Conservation (phyloP, 139 green algal species). For the Gonium pectorale region DNA sequence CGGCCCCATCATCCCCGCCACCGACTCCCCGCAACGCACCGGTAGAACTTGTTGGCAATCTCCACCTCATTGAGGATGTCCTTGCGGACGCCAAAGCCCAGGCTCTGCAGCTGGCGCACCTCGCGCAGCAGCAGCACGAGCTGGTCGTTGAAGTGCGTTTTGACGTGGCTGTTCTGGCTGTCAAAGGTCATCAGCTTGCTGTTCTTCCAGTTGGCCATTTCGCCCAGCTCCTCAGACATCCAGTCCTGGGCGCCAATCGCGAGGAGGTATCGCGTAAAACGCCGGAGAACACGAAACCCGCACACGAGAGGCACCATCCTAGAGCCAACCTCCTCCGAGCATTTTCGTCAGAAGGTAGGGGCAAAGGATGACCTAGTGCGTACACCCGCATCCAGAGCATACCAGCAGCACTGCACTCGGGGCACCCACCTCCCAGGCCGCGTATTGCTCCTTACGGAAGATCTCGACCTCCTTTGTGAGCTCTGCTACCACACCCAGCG, state of each 20-base stretch:
- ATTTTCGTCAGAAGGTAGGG: no score
- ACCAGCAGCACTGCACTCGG: background rate
- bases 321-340: background rate
- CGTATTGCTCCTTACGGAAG: slow-evolving; percentile 50
- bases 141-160: slow-evolving; percentile 80
- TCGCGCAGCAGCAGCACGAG: slow-evolving; percentile 79
- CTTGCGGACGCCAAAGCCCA: slow-evolving; percentile 69
- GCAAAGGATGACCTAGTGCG: no score
- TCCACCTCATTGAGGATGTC: slow-evolving; percentile 75
- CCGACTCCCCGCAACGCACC: slow-evolving; percentile 43
- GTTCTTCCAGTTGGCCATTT: slow-evolving; percentile 78
- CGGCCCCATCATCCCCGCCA: background rate
- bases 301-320: no score
- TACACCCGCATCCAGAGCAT: background rate
- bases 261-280: no score
- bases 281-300: no score
- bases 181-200: slow-evolving; percentile 83
- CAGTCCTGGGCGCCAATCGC: no score
- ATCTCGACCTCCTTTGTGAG: slow-evolving; percentile 62
- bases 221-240: slow-evolving; percentile 58
- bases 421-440: slow-evolving; percentile 35
- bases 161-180: slow-evolving; percentile 72
- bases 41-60: slow-evolving; percentile 78
- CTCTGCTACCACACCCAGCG: slow-evolving; percentile 56
- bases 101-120: slow-evolving; percentile 77